Percentiles rank a stretch among this genome's conserved stretches.
Conservation (phyloP, 2,329 filamentous ascomycete genomes). For the Colletotrichum horii region DNA sequence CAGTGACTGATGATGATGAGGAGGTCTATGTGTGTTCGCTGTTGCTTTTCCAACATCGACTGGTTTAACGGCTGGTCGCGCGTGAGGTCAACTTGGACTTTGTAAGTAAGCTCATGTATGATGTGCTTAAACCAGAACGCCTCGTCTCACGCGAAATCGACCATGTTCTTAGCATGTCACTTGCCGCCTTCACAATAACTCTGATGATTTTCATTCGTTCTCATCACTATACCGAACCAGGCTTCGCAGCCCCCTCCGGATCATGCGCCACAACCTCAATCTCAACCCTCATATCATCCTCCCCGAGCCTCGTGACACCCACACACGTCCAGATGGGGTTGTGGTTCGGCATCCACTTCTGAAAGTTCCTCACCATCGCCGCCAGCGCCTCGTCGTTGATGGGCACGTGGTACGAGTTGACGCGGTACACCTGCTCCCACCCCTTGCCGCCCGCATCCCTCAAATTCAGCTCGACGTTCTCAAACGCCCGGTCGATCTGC, state of each 20-base stretch:
- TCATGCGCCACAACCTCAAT: constrained; percentile 61
- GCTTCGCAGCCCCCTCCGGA: constrained; percentile 34
- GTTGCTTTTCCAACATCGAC: too few species aligned
- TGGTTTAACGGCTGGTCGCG: rapidly evolving
- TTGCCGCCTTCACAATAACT: rapidly evolving
- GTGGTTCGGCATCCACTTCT: constrained; percentile 57
- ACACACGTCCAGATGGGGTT: constrained; percentile 59
- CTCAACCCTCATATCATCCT: constrained; percentile 60
- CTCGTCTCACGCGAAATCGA: too few species aligned
- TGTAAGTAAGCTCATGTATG: rapidly evolving
- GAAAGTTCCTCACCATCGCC: constrained; percentile 51
- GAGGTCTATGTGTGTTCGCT: rapidly evolving
- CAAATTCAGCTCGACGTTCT: constrained; percentile 58
- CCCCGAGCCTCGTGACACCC: constrained; percentile 51
- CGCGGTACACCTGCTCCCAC: constrained; percentile 58
- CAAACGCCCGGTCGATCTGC: constrained; percentile 59
- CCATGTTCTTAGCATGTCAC: rapidly evolving
- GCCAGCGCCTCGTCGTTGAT: constrained; percentile 43
- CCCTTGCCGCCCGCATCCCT: constrained; percentile 59
- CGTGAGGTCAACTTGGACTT: rapidly evolving
- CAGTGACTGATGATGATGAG: rapidly evolving
- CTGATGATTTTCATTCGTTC: too few species aligned
- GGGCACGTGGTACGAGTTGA: constrained; percentile 50
- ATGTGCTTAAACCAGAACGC: rapidly evolving
- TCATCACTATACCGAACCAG: background rate